Base-by-base conservation (phyloP, 257 asterid species). In the Gentiana straminea region DNA sequence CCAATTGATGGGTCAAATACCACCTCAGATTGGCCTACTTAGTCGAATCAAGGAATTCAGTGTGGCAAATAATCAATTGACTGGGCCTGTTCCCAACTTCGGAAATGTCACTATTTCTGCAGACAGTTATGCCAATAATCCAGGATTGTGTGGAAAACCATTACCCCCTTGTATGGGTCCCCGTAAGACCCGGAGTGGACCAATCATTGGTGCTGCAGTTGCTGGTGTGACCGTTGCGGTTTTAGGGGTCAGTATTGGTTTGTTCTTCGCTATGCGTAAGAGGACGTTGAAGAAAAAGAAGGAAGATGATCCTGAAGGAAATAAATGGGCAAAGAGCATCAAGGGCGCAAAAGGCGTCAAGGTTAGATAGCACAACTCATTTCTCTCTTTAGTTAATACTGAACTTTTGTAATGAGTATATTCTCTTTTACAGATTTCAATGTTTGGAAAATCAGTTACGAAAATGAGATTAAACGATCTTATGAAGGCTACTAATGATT, bases 131-230 rank as follows among this genome's bases (percentile, higher is more conserved):
- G 72, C 82, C 3, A 61, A 65, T 55, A 86, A 86, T 72, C 60
- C 64, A 1, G 95, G 94, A 33, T 77, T 86, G 1, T 86, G 94
- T 63, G 89, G 83, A 43, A n/a, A 0, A 9, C 83, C 85, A 24
- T 64, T 83, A 65, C 13, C 75, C 8, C 11, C 2, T 39, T 86
- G 93, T 66, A 1, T 1, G 56, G 73, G 33, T 61, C 1, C 59
- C 12, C 10, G 61, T 13, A 78, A 69, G 74, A 73, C 73, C 58
- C 8, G 60, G 33, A 12, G 4, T 37, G 62, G 61, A 4, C 76
- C 59, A 62, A 13, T 61, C 54, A 54, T 78, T 52, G 67, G 24
- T 1, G 71, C 67, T 52, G 81, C 76, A 24, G 84, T 76, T 54
- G 84, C 75, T 63, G 84, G 76, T 61, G 47, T 71, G 51, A 57